Conservation (phyloP, 768 basidiomycete genomes). For the Mycena olivaceomarginata region DNA sequence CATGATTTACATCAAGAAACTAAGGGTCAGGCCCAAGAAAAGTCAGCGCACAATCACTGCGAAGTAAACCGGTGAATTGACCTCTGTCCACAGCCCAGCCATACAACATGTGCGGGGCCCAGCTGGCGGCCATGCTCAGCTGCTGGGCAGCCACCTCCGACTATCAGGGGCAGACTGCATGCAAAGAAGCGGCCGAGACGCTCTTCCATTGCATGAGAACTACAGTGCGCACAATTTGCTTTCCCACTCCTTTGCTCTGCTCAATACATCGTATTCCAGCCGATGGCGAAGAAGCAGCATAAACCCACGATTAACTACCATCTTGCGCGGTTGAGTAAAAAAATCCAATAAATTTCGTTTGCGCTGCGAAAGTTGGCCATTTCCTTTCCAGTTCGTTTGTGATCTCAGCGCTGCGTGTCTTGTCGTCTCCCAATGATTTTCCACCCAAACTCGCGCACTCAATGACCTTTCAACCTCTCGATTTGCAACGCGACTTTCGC, state of each 20-base stretch:
- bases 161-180: conserved; percentile 70
- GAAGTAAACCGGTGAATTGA: conserved; percentile 2
- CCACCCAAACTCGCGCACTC: background rate
- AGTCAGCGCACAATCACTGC: conserved; percentile 61
- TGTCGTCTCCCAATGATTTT: too few relatives aligned
- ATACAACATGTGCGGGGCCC: conserved; percentile 76
- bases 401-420: background rate
- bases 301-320: conserved; percentile 93
- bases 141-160: conserved; percentile 91
- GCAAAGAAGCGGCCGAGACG: conserved; percentile 74
- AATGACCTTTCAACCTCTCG: background rate
- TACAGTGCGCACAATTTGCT: conserved; percentile 72
- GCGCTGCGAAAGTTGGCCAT: background rate
- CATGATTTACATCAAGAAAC: conserved; percentile 85
- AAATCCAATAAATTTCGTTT: conserved; percentile 73
- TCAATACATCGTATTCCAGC: conserved; percentile 63
- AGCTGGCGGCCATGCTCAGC: conserved; percentile 87
- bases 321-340: conserved; percentile 86
- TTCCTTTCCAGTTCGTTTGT: background rate
- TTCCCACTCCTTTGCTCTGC: conserved; percentile 18
- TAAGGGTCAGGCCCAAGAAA: conserved; percentile 88
- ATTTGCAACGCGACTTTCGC: conserved; percentile 20
- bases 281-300: conserved; percentile 79
- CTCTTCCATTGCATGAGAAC: conserved; percentile 92
- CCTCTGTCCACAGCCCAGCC: conserved; percentile 59